Evolutionary conservation across 78 protist species (phyloP).

Genomic region (Monocercomonoides exilis): DNA sequence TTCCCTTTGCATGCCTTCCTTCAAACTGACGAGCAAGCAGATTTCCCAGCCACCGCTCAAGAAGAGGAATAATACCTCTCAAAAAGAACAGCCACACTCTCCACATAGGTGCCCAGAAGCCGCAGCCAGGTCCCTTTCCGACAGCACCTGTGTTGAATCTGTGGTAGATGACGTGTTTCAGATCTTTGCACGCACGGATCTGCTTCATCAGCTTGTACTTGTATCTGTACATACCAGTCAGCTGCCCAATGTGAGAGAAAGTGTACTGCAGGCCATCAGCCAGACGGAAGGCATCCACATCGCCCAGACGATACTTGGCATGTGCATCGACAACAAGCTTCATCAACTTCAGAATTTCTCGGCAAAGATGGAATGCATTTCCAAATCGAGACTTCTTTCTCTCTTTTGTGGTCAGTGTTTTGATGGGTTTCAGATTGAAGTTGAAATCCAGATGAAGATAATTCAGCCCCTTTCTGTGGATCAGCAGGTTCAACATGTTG

Average conservation of each 20-base stretch:
- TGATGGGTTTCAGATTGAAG: constrained; percentile 96
- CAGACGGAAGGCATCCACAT: constrained; percentile 74
- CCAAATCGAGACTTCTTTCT: constrained; percentile 98
- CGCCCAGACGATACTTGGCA: constrained; percentile 95
- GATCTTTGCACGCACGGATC: constrained; percentile 71
- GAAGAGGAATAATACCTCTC: constrained; percentile 96
- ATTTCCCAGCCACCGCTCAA: constrained; percentile 99
- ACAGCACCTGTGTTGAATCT: constrained; percentile 94
- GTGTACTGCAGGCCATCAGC: constrained; percentile 97
- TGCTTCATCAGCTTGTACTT: constrained; percentile 98
- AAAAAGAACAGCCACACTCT: constrained; percentile 99
- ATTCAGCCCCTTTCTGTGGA: constrained; percentile 93
- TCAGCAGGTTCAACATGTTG: constrained; percentile 97
- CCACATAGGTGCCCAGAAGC: constrained; percentile 99
- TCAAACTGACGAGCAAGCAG: constrained; percentile 97
- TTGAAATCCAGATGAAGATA: constrained; percentile 99
- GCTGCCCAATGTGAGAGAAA: constrained; percentile 94
- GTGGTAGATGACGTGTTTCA: constrained; percentile 94
- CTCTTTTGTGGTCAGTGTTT: constrained; percentile 99
- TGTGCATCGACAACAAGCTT: constrained; percentile 96
- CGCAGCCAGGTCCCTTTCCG: constrained; percentile 98
- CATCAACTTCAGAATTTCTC: constrained; percentile 93
- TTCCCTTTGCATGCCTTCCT: constrained; percentile 85
- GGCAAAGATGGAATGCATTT: constrained; percentile 94
- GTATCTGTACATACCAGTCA: constrained; percentile 99